phyloP scores from a whole-genome alignment of 345 rosid genomes.

The Lumnitzera racemosa region DNA sequence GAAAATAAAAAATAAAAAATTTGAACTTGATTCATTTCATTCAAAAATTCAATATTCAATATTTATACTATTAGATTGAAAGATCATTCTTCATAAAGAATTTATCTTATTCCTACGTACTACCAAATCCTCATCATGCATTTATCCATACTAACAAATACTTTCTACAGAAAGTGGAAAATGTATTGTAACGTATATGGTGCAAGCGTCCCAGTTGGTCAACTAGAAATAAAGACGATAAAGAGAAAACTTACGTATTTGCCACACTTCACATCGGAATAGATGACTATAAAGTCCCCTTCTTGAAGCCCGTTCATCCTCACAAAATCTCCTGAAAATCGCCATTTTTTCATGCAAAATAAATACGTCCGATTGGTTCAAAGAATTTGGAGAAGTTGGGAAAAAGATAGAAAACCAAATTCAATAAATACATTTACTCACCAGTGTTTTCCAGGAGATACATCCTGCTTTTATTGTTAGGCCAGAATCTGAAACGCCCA shows the following conservation, averaged over 20 bases:
- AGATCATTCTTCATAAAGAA: no score
- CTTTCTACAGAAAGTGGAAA: neutral
- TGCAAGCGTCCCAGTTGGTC: no score
- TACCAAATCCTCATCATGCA: no score
- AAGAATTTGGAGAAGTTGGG: neutral
- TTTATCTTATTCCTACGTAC: no score
- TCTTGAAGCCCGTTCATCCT: constrained; percentile 92
- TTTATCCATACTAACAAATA: neutral
- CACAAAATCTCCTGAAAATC: constrained; percentile 72
- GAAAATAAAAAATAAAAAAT: no score
- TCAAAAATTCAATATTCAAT: no score
- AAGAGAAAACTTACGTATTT: constrained; percentile 59
- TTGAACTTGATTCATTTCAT: no score
- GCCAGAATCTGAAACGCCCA: constrained; percentile 82
- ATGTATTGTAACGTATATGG: neutral
- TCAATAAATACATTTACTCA: constrained; percentile 5
- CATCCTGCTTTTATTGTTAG: constrained; percentile 99
- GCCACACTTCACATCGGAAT: constrained; percentile 87
- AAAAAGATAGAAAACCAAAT: no score
- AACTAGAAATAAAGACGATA: no score
- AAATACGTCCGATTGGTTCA: neutral
- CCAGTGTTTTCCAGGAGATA: constrained; percentile 99
- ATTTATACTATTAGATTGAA: no score
- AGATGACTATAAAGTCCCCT: constrained; percentile 98
- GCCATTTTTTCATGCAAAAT: no score